These are phyloP conservation scores for Opeltia flavorubescens DNA, from an alignment of 495 filamentous ascomycete genomes.

Conservation along the genomic window DNA sequence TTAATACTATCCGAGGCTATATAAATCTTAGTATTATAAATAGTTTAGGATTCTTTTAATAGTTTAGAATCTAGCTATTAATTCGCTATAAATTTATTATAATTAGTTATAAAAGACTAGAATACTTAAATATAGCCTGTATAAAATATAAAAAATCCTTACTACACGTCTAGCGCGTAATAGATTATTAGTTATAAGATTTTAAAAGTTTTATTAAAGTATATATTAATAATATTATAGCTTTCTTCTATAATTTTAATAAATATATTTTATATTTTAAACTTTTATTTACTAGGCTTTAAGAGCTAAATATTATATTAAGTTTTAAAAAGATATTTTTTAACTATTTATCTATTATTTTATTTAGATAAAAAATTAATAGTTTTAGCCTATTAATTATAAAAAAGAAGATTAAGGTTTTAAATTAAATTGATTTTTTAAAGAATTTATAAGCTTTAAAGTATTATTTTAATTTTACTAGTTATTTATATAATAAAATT, in stretches of 20 bases:
- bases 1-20: background rate
- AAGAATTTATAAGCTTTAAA: background rate
- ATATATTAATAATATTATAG: constrained; percentile 3
- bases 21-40: background rate
- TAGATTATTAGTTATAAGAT: background rate
- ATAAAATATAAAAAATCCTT: constrained; percentile 2
- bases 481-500: constrained; percentile 2
- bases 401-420: background rate
- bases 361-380: constrained; percentile 3
- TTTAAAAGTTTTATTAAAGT: background rate
- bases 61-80: background rate
- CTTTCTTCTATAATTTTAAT: background rate
- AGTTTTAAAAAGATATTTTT: background rate
- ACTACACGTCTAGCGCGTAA: background rate
- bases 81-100: background rate
- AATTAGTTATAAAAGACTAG: background rate
- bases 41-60: constrained; percentile 2
- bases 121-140: constrained; percentile 1
- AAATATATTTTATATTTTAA: background rate
- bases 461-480: background rate
- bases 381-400: background rate
- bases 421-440: constrained; percentile 1
- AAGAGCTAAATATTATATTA: constrained; percentile 1
- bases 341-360: background rate
- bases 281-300: background rate